Evolutionary conservation across 371 early-diverging fungal genomes (phyloP).

Genomic region (Actinomucor elegans): DNA sequence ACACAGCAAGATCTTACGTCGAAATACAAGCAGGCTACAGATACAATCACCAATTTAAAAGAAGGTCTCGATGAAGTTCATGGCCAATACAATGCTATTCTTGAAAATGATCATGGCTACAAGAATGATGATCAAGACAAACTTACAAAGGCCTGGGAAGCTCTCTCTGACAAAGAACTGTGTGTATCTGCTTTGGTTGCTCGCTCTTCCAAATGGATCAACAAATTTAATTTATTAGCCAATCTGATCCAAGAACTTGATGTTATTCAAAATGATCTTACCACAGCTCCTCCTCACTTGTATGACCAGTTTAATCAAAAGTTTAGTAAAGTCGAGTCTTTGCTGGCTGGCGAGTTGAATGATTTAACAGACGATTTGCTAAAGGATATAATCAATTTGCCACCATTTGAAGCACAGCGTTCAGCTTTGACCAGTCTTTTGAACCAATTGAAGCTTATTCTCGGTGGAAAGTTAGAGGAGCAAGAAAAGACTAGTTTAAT

Average conservation of each 20-base stretch:
- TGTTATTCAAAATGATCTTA: not conserved
- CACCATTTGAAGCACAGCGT: not conserved
- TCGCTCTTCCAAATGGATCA: conserved; percentile 19
- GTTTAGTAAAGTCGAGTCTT: not conserved
- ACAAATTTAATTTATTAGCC: conserved; percentile 1
- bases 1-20: conserved; percentile 15
- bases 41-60: conserved; percentile 14
- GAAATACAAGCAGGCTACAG: conserved; percentile 11
- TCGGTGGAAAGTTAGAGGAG: not conserved
- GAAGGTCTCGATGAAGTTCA: conserved; percentile 14
- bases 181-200: conserved; percentile 6
- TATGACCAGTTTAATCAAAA: not conserved
- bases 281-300: not conserved
- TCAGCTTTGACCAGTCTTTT: not conserved
- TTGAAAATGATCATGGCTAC: not conserved
- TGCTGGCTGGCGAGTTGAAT: not conserved
- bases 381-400: not conserved
- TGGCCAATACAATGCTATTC: conserved; percentile 12
- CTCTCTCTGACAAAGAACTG: not conserved
- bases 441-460: not conserved
- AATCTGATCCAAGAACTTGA: not conserved
- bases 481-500: not conserved
- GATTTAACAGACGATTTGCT: conserved; percentile 1
- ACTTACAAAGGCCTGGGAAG: conserved; percentile 8
- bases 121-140: not conserved